These are phyloP conservation scores for Globisporangium canariense DNA, from an alignment of 352 stramenopile species.

Conservation along the genomic window DNA sequence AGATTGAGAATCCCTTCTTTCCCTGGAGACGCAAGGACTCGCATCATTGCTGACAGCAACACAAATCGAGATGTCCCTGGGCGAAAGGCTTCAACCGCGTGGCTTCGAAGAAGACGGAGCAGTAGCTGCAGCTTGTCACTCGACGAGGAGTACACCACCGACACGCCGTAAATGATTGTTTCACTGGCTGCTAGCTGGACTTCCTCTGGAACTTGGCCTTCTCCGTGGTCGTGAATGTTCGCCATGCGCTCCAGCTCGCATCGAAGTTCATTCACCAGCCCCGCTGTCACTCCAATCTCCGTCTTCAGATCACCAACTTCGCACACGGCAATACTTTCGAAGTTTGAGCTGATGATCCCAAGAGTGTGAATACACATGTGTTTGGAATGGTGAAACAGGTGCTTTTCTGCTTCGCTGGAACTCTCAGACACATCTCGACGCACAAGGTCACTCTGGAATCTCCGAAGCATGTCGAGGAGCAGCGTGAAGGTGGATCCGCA, in stretches of 20 bases:
- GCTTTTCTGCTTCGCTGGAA: not conserved
- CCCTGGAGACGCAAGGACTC: slow-evolving; percentile 48
- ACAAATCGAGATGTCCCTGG: slow-evolving; percentile 40
- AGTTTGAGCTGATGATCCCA: slow-evolving; percentile 61
- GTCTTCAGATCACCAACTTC: slow-evolving; percentile 35
- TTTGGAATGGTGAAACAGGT: not conserved
- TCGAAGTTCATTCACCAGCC: slow-evolving; percentile 35
- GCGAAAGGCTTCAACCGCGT: slow-evolving; percentile 31
- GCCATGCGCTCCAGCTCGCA: slow-evolving; percentile 49
- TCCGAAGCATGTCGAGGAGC: slow-evolving; percentile 47
- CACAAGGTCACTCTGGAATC: slow-evolving; percentile 20
- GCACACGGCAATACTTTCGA: slow-evolving; percentile 56
- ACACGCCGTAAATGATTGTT: slow-evolving; percentile 62
- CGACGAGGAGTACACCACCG: slow-evolving; percentile 57
- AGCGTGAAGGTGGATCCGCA: slow-evolving; percentile 47
- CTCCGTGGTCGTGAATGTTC: slow-evolving; percentile 22
- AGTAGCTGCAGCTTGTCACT: slow-evolving; percentile 69
- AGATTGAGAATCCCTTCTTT: slow-evolving; percentile 68
- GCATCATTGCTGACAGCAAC: slow-evolving; percentile 55
- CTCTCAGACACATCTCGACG: not conserved
- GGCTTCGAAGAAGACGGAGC: slow-evolving; percentile 48
- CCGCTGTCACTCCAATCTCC: slow-evolving; percentile 37
- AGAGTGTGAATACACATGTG: slow-evolving; percentile 37
- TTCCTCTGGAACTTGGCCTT: slow-evolving; percentile 9
- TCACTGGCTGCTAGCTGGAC: slow-evolving; percentile 59